phyloP scores from a whole-genome alignment of 345 rosid genomes.

The Reutealis trisperma region DNA sequence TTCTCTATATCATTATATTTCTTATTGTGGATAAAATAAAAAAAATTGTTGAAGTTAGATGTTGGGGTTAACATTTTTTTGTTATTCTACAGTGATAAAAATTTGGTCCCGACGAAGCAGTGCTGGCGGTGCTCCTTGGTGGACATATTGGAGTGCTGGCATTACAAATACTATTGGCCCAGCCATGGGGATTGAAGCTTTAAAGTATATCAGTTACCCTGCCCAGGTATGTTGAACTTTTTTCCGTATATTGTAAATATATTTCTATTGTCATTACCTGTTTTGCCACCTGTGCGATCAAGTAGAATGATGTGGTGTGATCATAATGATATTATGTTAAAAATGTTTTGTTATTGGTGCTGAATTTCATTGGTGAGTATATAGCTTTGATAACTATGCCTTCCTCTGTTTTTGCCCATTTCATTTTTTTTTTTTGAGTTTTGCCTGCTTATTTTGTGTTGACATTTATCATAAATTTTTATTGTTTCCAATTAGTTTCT shows the following conservation, averaged over 20 bases:
- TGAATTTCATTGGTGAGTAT: background rate
- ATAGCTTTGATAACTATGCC: background rate
- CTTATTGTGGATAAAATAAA: background rate
- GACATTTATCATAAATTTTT: background rate
- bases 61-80: background rate
- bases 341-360: background rate
- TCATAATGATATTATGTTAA: too few species aligned
- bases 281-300: background rate
- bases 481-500: background rate
- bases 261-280: background rate
- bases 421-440: background rate
- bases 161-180: conserved; percentile 98
- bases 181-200: conserved; percentile 95
- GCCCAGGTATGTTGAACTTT: conserved; percentile 66
- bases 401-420: background rate
- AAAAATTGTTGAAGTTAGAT: background rate
- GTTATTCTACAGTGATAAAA: conserved; percentile 60
- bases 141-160: conserved; percentile 97
- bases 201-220: conserved; percentile 95
- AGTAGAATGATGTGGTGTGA: background rate
- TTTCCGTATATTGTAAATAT: background rate
- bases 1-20: background rate
- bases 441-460: background rate
- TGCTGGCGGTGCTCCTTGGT: conserved; percentile 82
- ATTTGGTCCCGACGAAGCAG: conserved; percentile 71